Evolutionary conservation across 768 basidiomycete genomes (phyloP).

Genomic region (Candolleomyces aberdarensis): DNA sequence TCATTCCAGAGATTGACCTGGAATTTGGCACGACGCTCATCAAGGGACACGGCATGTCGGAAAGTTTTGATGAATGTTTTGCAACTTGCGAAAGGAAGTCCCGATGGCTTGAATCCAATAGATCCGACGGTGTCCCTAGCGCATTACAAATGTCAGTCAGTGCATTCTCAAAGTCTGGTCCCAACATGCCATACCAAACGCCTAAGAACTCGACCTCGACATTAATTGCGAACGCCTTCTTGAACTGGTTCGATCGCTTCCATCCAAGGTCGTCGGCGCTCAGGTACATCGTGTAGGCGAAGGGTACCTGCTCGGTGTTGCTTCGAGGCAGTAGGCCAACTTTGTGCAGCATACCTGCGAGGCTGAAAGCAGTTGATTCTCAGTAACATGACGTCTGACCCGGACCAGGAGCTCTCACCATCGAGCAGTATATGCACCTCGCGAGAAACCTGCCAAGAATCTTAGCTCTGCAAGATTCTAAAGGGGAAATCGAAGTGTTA

Average conservation of each 20-base stretch:
- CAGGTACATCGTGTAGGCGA: conserved; percentile 57
- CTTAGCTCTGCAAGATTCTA: neutral
- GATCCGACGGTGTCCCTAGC: conserved; percentile 54
- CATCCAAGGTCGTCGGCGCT: conserved; percentile 36
- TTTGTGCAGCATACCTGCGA: conserved; percentile 57
- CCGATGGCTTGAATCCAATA: conserved; percentile 45
- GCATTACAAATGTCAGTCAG: neutral
- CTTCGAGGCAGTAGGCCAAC: conserved; percentile 42
- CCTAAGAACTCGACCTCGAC: conserved; percentile 50
- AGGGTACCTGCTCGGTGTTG: conserved; percentile 50
- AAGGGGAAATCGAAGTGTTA: neutral
- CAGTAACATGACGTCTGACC: too few relatives aligned
- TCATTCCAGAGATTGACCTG: conserved; percentile 45
- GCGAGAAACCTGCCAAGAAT: conserved; percentile 44
- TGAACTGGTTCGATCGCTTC: conserved; percentile 46
- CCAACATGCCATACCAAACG: conserved; percentile 33
- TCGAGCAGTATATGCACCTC: conserved; percentile 63
- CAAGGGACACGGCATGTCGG: conserved; percentile 59
- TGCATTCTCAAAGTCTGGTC: neutral
- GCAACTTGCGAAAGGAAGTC: conserved; percentile 47
- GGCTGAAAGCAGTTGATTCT: conserved; percentile 15
- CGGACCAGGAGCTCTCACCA: conserved; percentile 8
- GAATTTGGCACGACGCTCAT: conserved; percentile 58
- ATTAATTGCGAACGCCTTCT: conserved; percentile 44
- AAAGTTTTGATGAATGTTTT: conserved; percentile 49